Base-by-base conservation (phyloP, 148 eudicot genomes). In the Dysphania ambrosioides region DNA sequence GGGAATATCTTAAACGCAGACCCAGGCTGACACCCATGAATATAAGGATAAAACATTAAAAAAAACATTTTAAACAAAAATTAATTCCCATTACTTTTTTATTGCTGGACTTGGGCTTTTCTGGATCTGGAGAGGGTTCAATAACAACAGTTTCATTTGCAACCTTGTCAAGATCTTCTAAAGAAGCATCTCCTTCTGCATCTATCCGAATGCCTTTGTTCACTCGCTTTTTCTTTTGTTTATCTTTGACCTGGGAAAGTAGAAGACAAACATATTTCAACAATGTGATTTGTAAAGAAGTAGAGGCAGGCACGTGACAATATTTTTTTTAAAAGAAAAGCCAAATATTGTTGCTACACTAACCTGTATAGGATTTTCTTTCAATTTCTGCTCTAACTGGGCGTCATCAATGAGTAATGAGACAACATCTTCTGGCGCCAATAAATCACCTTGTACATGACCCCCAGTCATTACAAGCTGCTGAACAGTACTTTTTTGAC, bases 391-490 rank as follows among this genome's bases (percentile, higher is more conserved):
- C 85, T 90, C 97, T 78, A 95, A 73, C 60, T 92, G 98, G 41
- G 93, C 83, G 80, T 95, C 98, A 80, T 95, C 98, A 77, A 95
- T 84, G 73, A 95, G 88, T 81, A 95, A 85, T 47, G 98, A 95
- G 58, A 95, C 90, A 60, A 95, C 98, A 80, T 95, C 98, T 78
- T 92, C 98, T 27, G 98, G 97, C 41, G 93, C 97, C 85, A 92
- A 82, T 67, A 90, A 79, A 77, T 95, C 98, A 65, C 98, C 98
- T 86, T 95, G 98, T 72, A 95, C 97, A 84, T 95, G 98, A 32
- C 98, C 98, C 30, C 98, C 98, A 30, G 98, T 95, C 98, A 95
- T 95, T 53, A 95, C 98, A 76, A 95, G 96, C 81, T 95, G 98
- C 80, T 95, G 98, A 29, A 95, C 98, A 2, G 98, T 92, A 85